A percentile compares a stretch with the other conserved stretches of the same genome.
Evolutionary conservation across 2,329 filamentous ascomycete species (phyloP).

Genomic region (Penicillium expansum): DNA sequence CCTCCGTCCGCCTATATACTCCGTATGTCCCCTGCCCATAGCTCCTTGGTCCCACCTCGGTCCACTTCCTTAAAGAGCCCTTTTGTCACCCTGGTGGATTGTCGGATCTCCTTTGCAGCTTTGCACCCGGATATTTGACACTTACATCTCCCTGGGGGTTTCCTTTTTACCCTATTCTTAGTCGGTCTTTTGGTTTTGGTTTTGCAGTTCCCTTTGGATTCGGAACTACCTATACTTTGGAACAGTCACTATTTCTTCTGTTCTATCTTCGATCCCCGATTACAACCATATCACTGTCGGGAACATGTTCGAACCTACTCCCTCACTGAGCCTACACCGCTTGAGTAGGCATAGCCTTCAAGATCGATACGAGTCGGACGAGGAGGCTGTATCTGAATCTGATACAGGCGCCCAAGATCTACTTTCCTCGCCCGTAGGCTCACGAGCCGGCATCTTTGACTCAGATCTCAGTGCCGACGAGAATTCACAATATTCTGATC

Average conservation of each 20-base stretch:
- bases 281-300: background rate
- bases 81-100: background rate
- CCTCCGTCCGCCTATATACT: no score
- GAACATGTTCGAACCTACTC: slow-evolving; percentile 31
- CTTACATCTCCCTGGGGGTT: background rate
- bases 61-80: slow-evolving; percentile 3
- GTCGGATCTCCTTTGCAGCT: slow-evolving; percentile 6
- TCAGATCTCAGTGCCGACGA: slow-evolving; percentile 35
- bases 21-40: background rate
- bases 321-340: slow-evolving; percentile 30
- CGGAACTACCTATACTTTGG: background rate
- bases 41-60: slow-evolving; percentile 3
- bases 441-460: slow-evolving; percentile 27
- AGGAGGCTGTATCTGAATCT: slow-evolving; percentile 40
- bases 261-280: background rate
- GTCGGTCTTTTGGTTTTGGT: background rate
- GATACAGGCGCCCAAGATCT: slow-evolving; percentile 33
- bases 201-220: background rate
- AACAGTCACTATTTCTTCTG: background rate
- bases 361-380: slow-evolving; percentile 39
- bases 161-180: background rate
- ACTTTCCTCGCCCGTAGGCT: slow-evolving; percentile 30
- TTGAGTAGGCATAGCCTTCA: slow-evolving; percentile 33
- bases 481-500: slow-evolving; percentile 25
- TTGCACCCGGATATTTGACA: background rate